Evolutionary conservation across 257 asterid species (phyloP).

Genomic region (Sherardia arvensis): DNA sequence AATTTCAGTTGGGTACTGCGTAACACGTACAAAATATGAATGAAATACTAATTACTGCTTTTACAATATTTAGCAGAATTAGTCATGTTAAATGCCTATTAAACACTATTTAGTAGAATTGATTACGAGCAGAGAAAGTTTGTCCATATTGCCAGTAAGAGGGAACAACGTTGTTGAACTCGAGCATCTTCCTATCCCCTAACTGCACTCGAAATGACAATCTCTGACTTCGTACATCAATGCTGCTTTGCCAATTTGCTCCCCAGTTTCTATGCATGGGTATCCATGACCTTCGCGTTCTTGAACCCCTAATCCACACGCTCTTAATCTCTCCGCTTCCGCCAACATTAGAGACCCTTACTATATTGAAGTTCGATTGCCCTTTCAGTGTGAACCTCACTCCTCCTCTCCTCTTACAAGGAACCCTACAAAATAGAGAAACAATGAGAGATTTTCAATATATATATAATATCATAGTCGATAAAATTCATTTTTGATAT

Average conservation of each 20-base stretch:
- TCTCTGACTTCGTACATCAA: conserved; percentile 40
- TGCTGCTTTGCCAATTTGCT: conserved; percentile 51
- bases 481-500: too few species aligned
- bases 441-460: too few species aligned
- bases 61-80: not conserved
- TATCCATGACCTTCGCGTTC: conserved; percentile 30
- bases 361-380: conserved; percentile 50
- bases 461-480: too few species aligned
- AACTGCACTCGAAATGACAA: conserved; percentile 43
- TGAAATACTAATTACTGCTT: too few species aligned
- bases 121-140: conserved; percentile 48
- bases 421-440: conserved; percentile 24
- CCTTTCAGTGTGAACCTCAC: conserved; percentile 62
- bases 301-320: conserved; percentile 50
- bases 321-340: conserved; percentile 52
- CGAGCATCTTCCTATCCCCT: conserved; percentile 28
- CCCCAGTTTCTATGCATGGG: conserved; percentile 65
- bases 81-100: not conserved
- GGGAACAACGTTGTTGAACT: conserved; percentile 46
- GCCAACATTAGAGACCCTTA: conserved; percentile 61
- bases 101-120: conserved; percentile 19
- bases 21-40: too few species aligned
- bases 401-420: conserved; percentile 57
- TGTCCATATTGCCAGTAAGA: conserved; percentile 63
- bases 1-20: not conserved